phyloP scores from a whole-genome alignment of 345 rosid genomes.

The Gossypium rotundifolium region DNA sequence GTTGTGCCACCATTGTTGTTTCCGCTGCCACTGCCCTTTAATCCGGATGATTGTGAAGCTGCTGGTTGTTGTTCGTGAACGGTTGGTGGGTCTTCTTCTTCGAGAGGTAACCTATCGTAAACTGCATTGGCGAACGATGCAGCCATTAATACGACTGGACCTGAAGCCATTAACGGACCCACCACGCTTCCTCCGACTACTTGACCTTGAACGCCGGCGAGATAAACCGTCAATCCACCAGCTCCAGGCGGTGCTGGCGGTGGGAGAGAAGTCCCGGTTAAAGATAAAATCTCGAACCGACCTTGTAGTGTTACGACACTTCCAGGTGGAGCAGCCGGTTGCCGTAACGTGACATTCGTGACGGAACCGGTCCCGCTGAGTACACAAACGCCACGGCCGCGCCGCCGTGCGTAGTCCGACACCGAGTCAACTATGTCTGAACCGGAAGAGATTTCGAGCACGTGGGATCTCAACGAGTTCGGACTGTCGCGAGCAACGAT shows the following conservation, averaged over 20 bases:
- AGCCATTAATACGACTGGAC: constrained; percentile 67
- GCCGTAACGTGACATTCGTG: constrained; percentile 54
- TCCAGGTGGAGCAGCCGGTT: constrained; percentile 48
- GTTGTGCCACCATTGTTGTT: constrained; percentile 17
- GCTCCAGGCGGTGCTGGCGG: constrained; percentile 73
- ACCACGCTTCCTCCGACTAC: constrained; percentile 69
- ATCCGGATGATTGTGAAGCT: constrained; percentile 30
- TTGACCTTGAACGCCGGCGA: constrained; percentile 73
- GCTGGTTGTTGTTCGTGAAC: constrained; percentile 23
- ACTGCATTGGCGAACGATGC: constrained; percentile 67
- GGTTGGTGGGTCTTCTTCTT: constrained; percentile 25
- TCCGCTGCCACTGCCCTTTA: constrained; percentile 24
- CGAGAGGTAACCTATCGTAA: constrained; percentile 65
- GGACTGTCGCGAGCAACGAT: constrained; percentile 63
- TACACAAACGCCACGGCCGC: constrained; percentile 59
- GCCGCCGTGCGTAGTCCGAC: constrained; percentile 47
- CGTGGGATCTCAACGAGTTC: constrained; percentile 55
- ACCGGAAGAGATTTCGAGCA: constrained; percentile 55
- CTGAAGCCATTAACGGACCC: constrained; percentile 57
- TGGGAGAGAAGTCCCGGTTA: constrained; percentile 61
- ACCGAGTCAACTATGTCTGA: constrained; percentile 53
- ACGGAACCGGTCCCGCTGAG: constrained; percentile 62
- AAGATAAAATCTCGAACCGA: constrained; percentile 64
- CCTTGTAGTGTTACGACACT: constrained; percentile 65
- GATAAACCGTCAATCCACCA: constrained; percentile 51